phyloP scores from a whole-genome alignment of 2,329 filamentous ascomycete species.

The Tolypocladium inflatum region DNA sequence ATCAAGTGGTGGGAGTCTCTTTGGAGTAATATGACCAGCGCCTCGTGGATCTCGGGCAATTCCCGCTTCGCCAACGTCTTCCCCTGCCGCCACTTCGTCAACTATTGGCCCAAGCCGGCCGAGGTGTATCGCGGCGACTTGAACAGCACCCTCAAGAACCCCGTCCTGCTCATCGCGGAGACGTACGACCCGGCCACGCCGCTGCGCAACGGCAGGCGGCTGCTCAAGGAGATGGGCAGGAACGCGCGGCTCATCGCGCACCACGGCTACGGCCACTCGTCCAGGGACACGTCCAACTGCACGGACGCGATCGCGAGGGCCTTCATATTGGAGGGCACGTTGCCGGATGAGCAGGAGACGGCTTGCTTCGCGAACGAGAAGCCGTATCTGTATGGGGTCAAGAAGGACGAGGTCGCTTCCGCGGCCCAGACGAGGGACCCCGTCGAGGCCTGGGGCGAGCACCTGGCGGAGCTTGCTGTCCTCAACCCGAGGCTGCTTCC shows the following conservation, averaged over 20 bases:
- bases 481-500: constrained; percentile 4
- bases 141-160: constrained; percentile 31
- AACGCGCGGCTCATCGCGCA: constrained; percentile 39
- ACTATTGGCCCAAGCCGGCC: constrained; percentile 34
- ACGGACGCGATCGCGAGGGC: constrained; percentile 30
- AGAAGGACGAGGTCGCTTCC: constrained; percentile 1
- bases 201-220: constrained; percentile 34
- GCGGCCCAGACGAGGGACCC: constrained; percentile 1
- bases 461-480: constrained; percentile 8
- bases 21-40: constrained; percentile 36
- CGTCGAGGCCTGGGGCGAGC: constrained; percentile 9
- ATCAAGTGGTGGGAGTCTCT: constrained; percentile 35
- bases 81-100: constrained; percentile 34
- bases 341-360: constrained; percentile 32
- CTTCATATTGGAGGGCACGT: constrained; percentile 29
- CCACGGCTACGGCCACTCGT: constrained; percentile 40
- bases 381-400: constrained; percentile 32
- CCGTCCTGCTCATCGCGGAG: constrained; percentile 37
- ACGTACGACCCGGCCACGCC: constrained; percentile 42
- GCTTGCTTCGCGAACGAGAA: constrained; percentile 37
- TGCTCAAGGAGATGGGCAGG: constrained; percentile 33
- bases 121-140: constrained; percentile 38
- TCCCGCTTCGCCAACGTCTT: constrained; percentile 34
- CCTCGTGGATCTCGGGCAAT: constrained; percentile 37
- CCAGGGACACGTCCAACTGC: constrained; percentile 33